Evolutionary conservation across 345 rosid genomes (phyloP).

Genomic region (Gossypium turneri): DNA sequence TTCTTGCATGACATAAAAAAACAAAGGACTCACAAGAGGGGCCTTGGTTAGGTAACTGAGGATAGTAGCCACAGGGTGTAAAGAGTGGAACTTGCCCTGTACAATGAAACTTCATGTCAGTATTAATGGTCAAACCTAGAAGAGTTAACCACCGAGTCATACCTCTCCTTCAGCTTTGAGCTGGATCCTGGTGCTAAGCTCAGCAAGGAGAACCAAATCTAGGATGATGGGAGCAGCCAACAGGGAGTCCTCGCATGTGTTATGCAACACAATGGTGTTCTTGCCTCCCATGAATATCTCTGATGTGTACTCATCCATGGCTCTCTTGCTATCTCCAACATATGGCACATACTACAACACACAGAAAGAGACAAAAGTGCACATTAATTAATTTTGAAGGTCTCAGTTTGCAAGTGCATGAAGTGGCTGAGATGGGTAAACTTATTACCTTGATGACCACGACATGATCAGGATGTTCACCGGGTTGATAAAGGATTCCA

Average conservation of each 20-base stretch:
- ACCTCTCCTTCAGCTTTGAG: constrained; percentile 87
- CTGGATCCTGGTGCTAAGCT: constrained; percentile 87
- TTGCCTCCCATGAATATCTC: constrained; percentile 98
- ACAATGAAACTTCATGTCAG: constrained; percentile 10
- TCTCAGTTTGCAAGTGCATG: neutral
- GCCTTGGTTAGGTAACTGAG: constrained; percentile 98
- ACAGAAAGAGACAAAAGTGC: neutral
- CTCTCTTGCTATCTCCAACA: constrained; percentile 98
- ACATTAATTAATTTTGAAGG: no score
- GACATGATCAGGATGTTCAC: constrained; percentile 98
- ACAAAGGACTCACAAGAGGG: constrained; percentile 66
- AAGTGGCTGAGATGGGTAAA: neutral
- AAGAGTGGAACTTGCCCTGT: constrained; percentile 91
- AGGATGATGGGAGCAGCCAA: constrained; percentile 95
- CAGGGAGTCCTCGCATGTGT: constrained; percentile 95
- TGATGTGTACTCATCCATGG: constrained; percentile 98
- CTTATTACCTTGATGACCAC: constrained; percentile 87
- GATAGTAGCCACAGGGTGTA: constrained; percentile 97
- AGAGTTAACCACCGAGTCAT: neutral
- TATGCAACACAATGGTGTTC: constrained; percentile 88
- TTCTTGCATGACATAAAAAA: neutral
- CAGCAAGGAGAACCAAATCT: constrained; percentile 93
- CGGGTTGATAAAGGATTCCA: constrained; percentile 76
- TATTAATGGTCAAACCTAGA: neutral
- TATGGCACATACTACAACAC: constrained; percentile 77